Base-by-base conservation (phyloP, 768 basidiomycete genomes). In the Pholiota conissans region DNA sequence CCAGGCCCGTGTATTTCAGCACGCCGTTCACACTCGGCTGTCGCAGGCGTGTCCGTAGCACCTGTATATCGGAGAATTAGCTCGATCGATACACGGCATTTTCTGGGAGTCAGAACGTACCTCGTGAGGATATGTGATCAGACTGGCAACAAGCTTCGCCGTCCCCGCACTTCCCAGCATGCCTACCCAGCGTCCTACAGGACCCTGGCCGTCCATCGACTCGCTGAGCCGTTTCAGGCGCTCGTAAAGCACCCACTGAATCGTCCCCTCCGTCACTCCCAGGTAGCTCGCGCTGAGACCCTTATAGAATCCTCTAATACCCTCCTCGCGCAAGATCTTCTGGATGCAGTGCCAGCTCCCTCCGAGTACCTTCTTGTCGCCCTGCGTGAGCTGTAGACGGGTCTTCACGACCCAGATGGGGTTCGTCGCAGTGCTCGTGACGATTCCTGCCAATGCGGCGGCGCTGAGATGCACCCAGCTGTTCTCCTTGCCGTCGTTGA, bases 331-430 rank as follows among this genome's bases (percentile, higher is more conserved):
- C 63, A 90, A 70, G 52, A 99, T 97, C 63, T 86, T 74, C 66
- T 79, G 82, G 39, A 94, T 90, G 66, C 83, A 86, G 9, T 69
- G 61, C 74, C 76, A 79, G 55, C 86, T 87, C 14, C 82, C 83
- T 0, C 84, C 83, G 1, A 83, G 61, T 3, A 76, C 67, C 11
- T 72, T 69, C 16, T 58, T 62, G 46, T 49, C 63, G 26, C 29
- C 63, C 18, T 63, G 61, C 9, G 61, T 75, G 14, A 99, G 84
- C 68, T 99, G 97, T 53, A 99, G 66, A 6, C 96, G 87, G 42
- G 97, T 99, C 73, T 98, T 99, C 59, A 99, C 93, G 47, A 99
- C 97, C 97, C 97, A 99, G 24, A 99, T 96, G 0, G 97, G 97
- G 71, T 99, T 99, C 20, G 97, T 98, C 10, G 86, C 93, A 0